These are phyloP conservation scores for Saccharomycopsis babjevae DNA, from an alignment of 805 yeast genomes.

Conservation along the genomic window DNA sequence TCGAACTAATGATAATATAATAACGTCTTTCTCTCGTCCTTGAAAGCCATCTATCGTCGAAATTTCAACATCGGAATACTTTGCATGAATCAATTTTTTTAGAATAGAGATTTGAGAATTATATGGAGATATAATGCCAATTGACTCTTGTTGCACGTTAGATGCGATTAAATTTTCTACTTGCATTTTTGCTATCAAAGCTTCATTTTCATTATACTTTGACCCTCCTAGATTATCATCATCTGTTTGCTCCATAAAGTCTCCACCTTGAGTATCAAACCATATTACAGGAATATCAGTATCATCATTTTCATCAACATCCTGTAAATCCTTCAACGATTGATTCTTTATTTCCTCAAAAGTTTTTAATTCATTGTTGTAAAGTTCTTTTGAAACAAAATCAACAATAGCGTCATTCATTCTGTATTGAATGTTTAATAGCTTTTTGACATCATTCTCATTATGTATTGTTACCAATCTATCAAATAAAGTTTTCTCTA, in stretches of 20 bases:
- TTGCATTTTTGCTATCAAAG: constrained; percentile 48
- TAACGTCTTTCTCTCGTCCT: constrained; percentile 88
- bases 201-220: constrained; percentile 71
- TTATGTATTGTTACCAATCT: constrained; percentile 45
- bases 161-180: constrained; percentile 37
- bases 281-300: constrained; percentile 53
- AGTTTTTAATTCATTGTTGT: constrained; percentile 54
- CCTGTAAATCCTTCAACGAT: constrained; percentile 44
- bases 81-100: constrained; percentile 32
- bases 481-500: constrained; percentile 73
- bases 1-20: constrained; percentile 71
- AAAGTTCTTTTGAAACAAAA: constrained; percentile 62
- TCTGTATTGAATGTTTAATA: constrained; percentile 75
- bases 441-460: constrained; percentile 35
- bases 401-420: constrained; percentile 75
- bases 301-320: constrained; percentile 40
- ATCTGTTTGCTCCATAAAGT: constrained; percentile 51
- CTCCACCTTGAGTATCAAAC: constrained; percentile 93
- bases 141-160: constrained; percentile 45
- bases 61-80: constrained; percentile 49
- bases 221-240: constrained; percentile 26
- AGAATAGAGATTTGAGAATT: constrained; percentile 71
- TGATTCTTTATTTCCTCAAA: constrained; percentile 45
- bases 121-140: constrained; percentile 88
- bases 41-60: constrained; percentile 95